Percentiles rank a stretch among this genome's conserved stretches.
Conservation (phyloP, 129 eudicot species). For the Flaveria sonorensis region DNA sequence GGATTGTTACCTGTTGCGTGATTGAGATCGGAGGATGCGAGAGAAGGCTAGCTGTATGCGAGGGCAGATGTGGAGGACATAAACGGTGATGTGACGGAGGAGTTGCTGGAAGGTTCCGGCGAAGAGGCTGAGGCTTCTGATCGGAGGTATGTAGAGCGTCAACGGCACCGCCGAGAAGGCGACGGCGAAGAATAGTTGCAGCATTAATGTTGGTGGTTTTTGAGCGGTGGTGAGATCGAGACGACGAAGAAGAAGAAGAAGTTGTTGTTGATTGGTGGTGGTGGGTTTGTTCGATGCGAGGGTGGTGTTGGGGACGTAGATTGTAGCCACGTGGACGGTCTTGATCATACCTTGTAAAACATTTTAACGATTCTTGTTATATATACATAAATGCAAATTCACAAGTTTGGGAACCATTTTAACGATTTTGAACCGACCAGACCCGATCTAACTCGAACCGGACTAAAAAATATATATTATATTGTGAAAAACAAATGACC, state of each 20-base stretch:
- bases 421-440: too few relatives aligned
- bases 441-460: too few relatives aligned
- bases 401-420: too few relatives aligned
- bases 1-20: slow-evolving; percentile 20
- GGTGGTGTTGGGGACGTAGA: slow-evolving; percentile 8
- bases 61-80: slow-evolving; percentile 46
- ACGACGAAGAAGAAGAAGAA: neutral
- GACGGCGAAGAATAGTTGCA: slow-evolving; percentile 67
- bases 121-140: slow-evolving; percentile 68
- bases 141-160: slow-evolving; percentile 75
- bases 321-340: slow-evolving; percentile 24
- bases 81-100: slow-evolving; percentile 44
- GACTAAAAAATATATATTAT: too few relatives aligned
- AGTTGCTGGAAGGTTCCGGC: slow-evolving; percentile 53
- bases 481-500: too few relatives aligned
- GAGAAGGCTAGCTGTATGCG: slow-evolving; percentile 49
- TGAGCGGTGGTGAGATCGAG: slow-evolving; percentile 15
- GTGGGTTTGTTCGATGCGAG: neutral
- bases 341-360: neutral
- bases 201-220: slow-evolving; percentile 42
- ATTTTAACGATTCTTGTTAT: too few relatives aligned
- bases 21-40: slow-evolving; percentile 33
- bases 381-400: too few relatives aligned
- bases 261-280: neutral
- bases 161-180: slow-evolving; percentile 87